phyloP scores from a whole-genome alignment of 441 rosid genomes.

The Jatropha podagrica region DNA sequence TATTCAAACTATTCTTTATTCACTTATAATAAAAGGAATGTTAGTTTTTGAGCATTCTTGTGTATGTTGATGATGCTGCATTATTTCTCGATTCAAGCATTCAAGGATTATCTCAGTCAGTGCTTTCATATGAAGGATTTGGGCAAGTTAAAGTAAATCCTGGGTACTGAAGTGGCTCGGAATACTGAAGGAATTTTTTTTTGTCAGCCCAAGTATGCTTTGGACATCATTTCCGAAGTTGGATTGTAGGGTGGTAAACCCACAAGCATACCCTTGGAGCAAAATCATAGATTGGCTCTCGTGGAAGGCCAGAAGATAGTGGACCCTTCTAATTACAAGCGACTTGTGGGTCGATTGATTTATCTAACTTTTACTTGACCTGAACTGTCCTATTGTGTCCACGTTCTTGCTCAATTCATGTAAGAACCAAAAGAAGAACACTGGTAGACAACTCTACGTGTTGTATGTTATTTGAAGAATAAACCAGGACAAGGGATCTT shows the following conservation, averaged over 20 bases:
- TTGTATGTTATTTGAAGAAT: not conserved
- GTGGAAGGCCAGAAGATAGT: no score
- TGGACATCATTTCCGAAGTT: not conserved
- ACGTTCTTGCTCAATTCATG: not conserved
- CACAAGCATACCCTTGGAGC: no score
- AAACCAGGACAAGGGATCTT: not conserved
- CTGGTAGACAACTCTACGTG: not conserved
- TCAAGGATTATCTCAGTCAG: not conserved
- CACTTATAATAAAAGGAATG: not conserved
- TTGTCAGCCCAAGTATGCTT: not conserved
- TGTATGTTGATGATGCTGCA: slow-evolving; percentile 3
- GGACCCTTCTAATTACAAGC: no score
- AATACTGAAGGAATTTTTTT: not conserved
- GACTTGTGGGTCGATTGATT: not conserved
- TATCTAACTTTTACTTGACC: not conserved
- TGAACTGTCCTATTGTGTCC: no score
- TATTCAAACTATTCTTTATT: no score
- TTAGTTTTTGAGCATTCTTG: not conserved
- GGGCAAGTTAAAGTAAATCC: not conserved
- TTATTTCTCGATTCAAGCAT: not conserved
- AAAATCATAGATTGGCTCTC: no score
- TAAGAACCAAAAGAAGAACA: not conserved
- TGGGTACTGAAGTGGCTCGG: slow-evolving; percentile 1
- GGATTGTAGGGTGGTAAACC: not conserved
- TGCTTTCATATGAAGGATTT: not conserved